phyloP scores from a whole-genome alignment of 1,284 basidiomycete species.

The Calocybe gambosa region DNA sequence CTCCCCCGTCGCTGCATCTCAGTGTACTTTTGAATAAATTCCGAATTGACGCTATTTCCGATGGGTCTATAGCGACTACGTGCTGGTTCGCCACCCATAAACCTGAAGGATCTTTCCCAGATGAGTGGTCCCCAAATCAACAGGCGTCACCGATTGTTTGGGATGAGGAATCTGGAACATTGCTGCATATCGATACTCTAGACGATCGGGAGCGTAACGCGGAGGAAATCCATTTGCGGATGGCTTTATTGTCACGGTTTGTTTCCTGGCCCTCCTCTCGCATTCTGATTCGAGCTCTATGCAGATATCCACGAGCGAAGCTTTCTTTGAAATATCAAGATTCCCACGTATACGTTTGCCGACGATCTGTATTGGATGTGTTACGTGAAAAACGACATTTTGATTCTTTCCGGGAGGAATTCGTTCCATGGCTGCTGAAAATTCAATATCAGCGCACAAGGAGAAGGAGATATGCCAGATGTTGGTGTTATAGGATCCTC shows the following conservation, averaged over 20 bases:
- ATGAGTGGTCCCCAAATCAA: conserved; percentile 57
- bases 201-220: conserved; percentile 62
- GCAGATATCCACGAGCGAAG: conserved; percentile 68
- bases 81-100: conserved; percentile 65
- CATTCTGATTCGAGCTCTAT: not conserved
- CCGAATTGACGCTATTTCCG: conserved; percentile 57
- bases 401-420: conserved; percentile 80
- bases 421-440: conserved; percentile 86
- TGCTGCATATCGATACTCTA: conserved; percentile 65
- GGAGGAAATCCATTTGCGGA: conserved; percentile 68
- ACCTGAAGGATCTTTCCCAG: conserved; percentile 45
- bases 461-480: conserved; percentile 48
- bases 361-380: conserved; percentile 66
- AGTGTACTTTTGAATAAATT: conserved; percentile 76
- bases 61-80: conserved; percentile 68
- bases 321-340: conserved; percentile 74
- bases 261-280: conserved; percentile 13
- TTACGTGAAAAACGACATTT: conserved; percentile 64
- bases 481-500: conserved; percentile 27
- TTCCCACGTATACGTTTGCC: conserved; percentile 88
- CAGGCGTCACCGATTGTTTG: conserved; percentile 52
- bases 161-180: conserved; percentile 57
- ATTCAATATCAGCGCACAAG: conserved; percentile 66
- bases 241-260: conserved; percentile 64
- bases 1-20: conserved; percentile 68